A percentile compares a stretch with the other conserved stretches of the same genome.
Conservation (phyloP, 352 stramenopile species). For the Phytopythium montanum region DNA sequence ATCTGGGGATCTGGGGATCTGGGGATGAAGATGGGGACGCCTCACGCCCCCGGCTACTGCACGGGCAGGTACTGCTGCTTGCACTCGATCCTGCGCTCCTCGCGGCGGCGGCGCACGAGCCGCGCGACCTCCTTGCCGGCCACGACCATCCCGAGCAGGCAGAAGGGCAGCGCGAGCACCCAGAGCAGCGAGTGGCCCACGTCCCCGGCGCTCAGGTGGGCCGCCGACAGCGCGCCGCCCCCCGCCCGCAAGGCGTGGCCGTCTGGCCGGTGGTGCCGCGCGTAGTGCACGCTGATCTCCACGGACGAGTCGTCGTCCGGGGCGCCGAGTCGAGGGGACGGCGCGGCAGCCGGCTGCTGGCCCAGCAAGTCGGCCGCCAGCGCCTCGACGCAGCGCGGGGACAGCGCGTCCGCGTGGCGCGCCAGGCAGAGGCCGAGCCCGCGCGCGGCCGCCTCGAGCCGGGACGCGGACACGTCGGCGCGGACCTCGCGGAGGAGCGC, state of each 20-base stretch:
- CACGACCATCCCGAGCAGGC: slow-evolving; percentile 57
- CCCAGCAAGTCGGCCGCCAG: slow-evolving; percentile 28
- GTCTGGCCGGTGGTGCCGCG: slow-evolving; percentile 33
- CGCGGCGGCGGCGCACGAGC: slow-evolving; percentile 52
- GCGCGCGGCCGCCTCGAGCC: slow-evolving; percentile 33
- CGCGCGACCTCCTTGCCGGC: slow-evolving; percentile 30
- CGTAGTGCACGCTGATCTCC: slow-evolving; percentile 59
- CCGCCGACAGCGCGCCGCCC: slow-evolving; percentile 13
- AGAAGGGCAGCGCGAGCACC: slow-evolving; percentile 59
- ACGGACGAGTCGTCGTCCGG: slow-evolving; percentile 48
- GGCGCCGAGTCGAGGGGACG: background rate
- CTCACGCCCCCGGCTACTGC: slow-evolving; percentile 23
- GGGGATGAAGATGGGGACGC: background rate
- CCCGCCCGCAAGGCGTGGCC: slow-evolving; percentile 25
- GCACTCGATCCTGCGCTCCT: slow-evolving; percentile 56
- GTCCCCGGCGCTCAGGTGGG: slow-evolving; percentile 16
- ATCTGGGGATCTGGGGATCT: too few relatives aligned
- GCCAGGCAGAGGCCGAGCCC: slow-evolving; percentile 54
- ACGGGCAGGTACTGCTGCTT: slow-evolving; percentile 74
- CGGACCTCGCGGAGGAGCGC: slow-evolving; percentile 38
- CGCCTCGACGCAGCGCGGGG: slow-evolving; percentile 40
- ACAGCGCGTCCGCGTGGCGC: slow-evolving; percentile 46
- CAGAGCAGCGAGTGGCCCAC: slow-evolving; percentile 37
- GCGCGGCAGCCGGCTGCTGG: background rate
- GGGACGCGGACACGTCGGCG: slow-evolving; percentile 23